Conservation (phyloP, 129 eudicot genomes). For the Flaveria robusta region DNA sequence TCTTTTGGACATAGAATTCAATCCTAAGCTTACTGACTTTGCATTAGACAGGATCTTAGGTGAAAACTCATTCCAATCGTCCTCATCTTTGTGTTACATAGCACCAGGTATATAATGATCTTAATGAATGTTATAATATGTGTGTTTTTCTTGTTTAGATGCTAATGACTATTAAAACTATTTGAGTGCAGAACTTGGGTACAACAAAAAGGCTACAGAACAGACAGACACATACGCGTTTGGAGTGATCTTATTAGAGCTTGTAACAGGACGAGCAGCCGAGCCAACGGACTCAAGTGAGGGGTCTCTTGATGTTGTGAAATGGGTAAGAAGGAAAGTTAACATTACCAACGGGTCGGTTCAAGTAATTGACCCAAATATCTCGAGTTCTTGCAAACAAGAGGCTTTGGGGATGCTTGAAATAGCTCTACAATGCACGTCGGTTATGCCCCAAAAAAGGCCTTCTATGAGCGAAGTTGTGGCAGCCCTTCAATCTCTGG, state of each 20-base stretch:
- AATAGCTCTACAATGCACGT: conserved; percentile 62
- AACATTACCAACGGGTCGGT: conserved; percentile 67
- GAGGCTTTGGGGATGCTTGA: conserved; percentile 70
- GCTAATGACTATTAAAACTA: conserved; percentile 16
- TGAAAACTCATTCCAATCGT: conserved; percentile 60
- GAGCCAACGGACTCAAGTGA: conserved; percentile 46
- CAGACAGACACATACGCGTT: conserved; percentile 78
- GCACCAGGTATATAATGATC: conserved; percentile 67
- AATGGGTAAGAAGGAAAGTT: conserved; percentile 83
- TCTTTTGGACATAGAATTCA: conserved; percentile 66
- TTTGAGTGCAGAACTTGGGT: conserved; percentile 62
- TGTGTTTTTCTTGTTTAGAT: conserved; percentile 18
- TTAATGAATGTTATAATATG: neutral
- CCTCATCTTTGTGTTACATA: conserved; percentile 60
- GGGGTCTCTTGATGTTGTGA: conserved; percentile 64
- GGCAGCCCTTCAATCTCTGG: conserved; percentile 58
- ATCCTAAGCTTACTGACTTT: conserved; percentile 79
- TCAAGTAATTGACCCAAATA: conserved; percentile 67
- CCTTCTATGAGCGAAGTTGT: conserved; percentile 78
- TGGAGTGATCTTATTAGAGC: conserved; percentile 82
- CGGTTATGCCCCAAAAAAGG: conserved; percentile 73
- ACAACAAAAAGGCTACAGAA: conserved; percentile 69
- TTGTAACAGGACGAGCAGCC: conserved; percentile 75
- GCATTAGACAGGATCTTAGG: conserved; percentile 77
- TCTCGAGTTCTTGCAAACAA: conserved; percentile 45